Evolutionary conservation across 257 asterid genomes (phyloP), one percentile per base, ranked within the genome.

Genomic region (Anisodus acutangulus): DNA sequence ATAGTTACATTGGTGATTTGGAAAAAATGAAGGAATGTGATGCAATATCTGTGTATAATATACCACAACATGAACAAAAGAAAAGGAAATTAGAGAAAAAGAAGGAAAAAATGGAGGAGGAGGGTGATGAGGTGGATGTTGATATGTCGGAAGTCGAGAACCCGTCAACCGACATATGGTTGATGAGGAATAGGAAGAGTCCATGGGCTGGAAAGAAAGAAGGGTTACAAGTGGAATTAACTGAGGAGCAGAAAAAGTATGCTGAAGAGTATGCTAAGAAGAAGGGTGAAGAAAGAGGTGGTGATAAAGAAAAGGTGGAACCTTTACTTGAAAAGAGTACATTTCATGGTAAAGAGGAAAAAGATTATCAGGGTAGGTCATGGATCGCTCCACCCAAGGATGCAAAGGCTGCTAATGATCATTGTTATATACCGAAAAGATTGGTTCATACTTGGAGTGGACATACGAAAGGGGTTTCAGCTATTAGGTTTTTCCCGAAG

Each of bases 361-460:
- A 54, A 83, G 99, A 97, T 90, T 97, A 97, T 90, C 99, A 97
- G 90, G 99, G 99, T 17, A 85, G 99, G 90, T 97, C 99, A 1
- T 97, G 99, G 99, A 91, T 93, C 76, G 95, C 97, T 0, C 93
- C 98, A 4, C 98, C 99, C 45, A 97, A 97, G 92, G 99, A 97
- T 78, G 98, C 98, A 0, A 97, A 96, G 86, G 98, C 98, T 5
- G 90, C 87, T 67, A 97, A 97, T 87, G 98, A 97, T 85, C 99
- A 97, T 91, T 97, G 99, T 89, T 97, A 91, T 81, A 97, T 95
- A 88, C 99, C 99, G 0, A 97, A 97, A 91, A 90, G 95, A 86
- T 89, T 97, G 92, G 93, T 97, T 85, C 99, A 97, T 84, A 97
- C 99, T 0, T 97, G 99, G 99, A 91, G 95, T 81, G 99, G 99